Percentiles rank a stretch among this genome's conserved stretches.
Evolutionary conservation across 2,329 filamentous ascomycete genomes (phyloP).

Genomic region (Leptodontidium sp.): DNA sequence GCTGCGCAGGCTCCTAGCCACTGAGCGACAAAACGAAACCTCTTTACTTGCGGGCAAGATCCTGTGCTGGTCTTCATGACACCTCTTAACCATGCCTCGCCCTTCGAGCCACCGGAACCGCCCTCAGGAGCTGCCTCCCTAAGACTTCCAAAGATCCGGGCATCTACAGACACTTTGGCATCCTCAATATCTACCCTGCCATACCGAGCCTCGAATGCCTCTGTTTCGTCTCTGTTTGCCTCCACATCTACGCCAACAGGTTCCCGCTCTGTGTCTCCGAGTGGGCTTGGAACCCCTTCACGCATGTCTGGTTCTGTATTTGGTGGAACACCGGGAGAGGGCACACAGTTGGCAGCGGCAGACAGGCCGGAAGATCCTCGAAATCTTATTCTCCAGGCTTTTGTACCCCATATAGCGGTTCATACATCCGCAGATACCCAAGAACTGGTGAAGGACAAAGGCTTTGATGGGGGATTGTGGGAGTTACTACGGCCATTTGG

Average conservation of each 20-base stretch:
- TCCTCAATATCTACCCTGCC: constrained; percentile 59
- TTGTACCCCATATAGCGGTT: constrained; percentile 88
- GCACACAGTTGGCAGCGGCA: constrained; percentile 36
- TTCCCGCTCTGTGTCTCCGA: constrained; percentile 73
- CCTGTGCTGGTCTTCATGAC: constrained; percentile 64
- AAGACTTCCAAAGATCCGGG: constrained; percentile 68
- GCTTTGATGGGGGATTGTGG: constrained; percentile 81
- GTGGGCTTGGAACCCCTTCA: constrained; percentile 65
- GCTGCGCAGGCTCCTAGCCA: constrained; percentile 53
- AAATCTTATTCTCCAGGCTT: constrained; percentile 79
- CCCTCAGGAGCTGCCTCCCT: constrained; percentile 60
- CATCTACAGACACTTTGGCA: constrained; percentile 54
- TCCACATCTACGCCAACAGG: constrained; percentile 73
- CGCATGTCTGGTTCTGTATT: constrained; percentile 66
- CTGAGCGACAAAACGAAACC: constrained; percentile 37
- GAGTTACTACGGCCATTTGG: constrained; percentile 91
- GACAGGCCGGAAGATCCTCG: constrained; percentile 56
- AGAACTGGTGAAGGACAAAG: constrained; percentile 80
- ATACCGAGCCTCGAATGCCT: constrained; percentile 62
- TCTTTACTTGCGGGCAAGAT: constrained; percentile 24
- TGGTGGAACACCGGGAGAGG: constrained; percentile 50
- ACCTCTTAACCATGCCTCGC: constrained; percentile 70
- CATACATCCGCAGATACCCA: constrained; percentile 89
- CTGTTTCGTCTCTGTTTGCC: constrained; percentile 68
- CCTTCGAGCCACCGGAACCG: constrained; percentile 63